A percentile compares a stretch with the other conserved stretches of the same genome.
Conservation (phyloP, 805 yeast genomes). For the Saturnispora dispora region DNA sequence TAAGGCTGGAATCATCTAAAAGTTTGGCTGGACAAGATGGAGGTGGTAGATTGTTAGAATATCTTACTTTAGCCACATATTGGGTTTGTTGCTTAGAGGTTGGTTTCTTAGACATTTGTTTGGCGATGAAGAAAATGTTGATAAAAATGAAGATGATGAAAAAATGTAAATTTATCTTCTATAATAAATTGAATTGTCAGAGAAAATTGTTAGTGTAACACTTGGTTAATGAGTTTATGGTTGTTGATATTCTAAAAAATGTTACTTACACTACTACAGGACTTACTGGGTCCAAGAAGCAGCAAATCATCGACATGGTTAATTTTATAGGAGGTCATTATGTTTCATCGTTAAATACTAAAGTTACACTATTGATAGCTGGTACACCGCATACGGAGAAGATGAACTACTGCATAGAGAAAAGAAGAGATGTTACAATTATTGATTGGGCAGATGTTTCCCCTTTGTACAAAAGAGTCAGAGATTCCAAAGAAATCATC, state of each 20-base stretch:
- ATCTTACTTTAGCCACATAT: slow-evolving; percentile 73
- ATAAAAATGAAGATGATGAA: neutral
- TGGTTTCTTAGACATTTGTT: neutral
- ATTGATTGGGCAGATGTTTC: slow-evolving; percentile 38
- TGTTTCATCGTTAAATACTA: slow-evolving; percentile 50
- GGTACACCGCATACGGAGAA: slow-evolving; percentile 51
- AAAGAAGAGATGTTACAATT: slow-evolving; percentile 50
- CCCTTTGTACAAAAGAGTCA: slow-evolving; percentile 31
- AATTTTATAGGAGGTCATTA: slow-evolving; percentile 51
- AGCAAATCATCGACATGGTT: slow-evolving; percentile 37
- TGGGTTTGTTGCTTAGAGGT: slow-evolving; percentile 10
- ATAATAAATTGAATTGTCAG: neutral
- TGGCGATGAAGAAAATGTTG: neutral
- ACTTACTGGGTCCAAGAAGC: slow-evolving; percentile 32
- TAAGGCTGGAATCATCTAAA: slow-evolving; percentile 32
- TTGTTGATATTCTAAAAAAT: slow-evolving; percentile 31
- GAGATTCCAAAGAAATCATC: slow-evolving; percentile 16
- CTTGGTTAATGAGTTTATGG: neutral
- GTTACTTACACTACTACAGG: slow-evolving; percentile 52
- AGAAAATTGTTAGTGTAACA: neutral
- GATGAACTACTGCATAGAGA: slow-evolving; percentile 40
- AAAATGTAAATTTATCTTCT: neutral
- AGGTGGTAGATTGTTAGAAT: slow-evolving; percentile 82
- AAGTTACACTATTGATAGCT: slow-evolving; percentile 49
- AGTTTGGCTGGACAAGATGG: slow-evolving; percentile 89